phyloP scores from a whole-genome alignment of 1,284 basidiomycete species.

The Ceratobasidium sp. region DNA sequence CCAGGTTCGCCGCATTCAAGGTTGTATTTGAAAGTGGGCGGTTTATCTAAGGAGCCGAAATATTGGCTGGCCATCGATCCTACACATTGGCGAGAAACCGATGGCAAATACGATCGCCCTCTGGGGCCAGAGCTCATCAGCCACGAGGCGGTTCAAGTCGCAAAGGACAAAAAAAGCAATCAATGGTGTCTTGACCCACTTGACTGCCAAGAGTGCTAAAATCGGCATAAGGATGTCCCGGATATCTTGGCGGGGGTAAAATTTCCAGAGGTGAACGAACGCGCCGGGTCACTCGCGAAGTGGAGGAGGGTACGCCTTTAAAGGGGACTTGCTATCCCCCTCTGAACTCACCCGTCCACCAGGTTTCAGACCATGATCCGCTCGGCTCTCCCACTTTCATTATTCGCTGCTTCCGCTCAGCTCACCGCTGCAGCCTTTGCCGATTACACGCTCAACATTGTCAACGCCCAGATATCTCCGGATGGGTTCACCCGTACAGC shows the following conservation, averaged over 20 bases:
- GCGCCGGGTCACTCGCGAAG: no score
- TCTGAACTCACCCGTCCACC: background rate
- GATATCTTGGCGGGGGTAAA: background rate
- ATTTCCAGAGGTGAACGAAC: no score
- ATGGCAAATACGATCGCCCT: background rate
- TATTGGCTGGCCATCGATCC: background rate
- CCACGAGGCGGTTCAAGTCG: background rate
- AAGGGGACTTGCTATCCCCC: background rate
- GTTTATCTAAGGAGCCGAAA: background rate
- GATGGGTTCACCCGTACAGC: slow-evolving; percentile 59
- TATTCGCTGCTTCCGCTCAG: slow-evolving; percentile 6
- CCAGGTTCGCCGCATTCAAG: no score
- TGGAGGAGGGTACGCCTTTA: no score
- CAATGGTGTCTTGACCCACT: background rate
- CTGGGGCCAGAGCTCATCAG: background rate
- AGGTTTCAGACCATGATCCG: background rate
- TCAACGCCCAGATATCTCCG: slow-evolving; percentile 56
- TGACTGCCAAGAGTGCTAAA: background rate
- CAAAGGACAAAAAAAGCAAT: background rate
- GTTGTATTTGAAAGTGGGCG: background rate
- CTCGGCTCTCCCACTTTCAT: background rate
- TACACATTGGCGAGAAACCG: background rate
- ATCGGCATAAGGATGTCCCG: background rate
- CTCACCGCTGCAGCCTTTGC: slow-evolving; percentile 5
- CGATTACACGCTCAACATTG: slow-evolving; percentile 51